Percentiles rank a stretch among this genome's conserved stretches.
Evolutionary conservation across 306 rosid species (phyloP).

Genomic region (Dalbergia cultrata): DNA sequence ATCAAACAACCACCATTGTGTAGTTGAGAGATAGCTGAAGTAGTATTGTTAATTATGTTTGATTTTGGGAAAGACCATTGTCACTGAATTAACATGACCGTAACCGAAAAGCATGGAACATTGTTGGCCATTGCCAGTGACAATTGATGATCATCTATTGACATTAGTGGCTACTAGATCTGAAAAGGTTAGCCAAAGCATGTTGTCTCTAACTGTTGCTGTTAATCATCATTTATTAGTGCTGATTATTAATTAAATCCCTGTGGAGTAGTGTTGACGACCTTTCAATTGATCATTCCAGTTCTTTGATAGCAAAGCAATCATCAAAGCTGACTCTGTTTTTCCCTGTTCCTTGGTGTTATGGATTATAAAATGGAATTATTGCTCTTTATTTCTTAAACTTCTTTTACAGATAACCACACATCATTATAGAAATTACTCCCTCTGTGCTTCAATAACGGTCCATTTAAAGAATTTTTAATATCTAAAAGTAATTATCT

Average conservation of each 20-base stretch:
- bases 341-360: background rate
- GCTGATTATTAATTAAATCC: background rate
- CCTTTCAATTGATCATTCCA: background rate
- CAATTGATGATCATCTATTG: constrained; percentile 5
- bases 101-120: constrained; percentile 37
- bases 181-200: background rate
- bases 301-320: background rate
- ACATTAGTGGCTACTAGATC: constrained; percentile 5
- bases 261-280: background rate
- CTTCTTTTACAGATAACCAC: background rate
- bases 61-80: constrained; percentile 23
- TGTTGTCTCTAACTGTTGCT: background rate
- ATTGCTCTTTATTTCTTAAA: background rate
- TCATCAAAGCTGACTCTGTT: background rate
- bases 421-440: too few relatives aligned
- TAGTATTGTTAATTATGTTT: background rate
- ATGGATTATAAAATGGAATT: background rate
- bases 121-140: constrained; percentile 41
- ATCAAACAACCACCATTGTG: background rate
- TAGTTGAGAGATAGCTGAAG: background rate
- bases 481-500: too few relatives aligned
- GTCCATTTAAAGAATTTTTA: too few relatives aligned
- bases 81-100: constrained; percentile 10
- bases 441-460: too few relatives aligned
- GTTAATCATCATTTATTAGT: background rate